A percentile compares a stretch with the other conserved stretches of the same genome.
phyloP scores from a whole-genome alignment of 805 yeast genomes.

The Zygosaccharomyces siamensis region DNA sequence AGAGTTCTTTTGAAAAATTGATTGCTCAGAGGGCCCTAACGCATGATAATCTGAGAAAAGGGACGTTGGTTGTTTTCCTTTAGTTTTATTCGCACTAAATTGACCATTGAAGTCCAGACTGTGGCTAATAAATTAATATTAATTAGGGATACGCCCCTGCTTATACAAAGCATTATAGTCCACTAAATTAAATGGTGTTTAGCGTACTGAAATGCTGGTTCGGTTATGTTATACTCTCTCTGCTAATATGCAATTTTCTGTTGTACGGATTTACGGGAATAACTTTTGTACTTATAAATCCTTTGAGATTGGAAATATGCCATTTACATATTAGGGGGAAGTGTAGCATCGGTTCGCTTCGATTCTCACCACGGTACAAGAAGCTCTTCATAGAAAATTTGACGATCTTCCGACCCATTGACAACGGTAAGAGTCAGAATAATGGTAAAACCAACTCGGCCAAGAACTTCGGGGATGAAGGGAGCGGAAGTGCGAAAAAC shows the following conservation, averaged over 20 bases:
- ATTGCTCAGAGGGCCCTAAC: background rate
- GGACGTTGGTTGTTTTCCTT: background rate
- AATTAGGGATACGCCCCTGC: too few relatives aligned
- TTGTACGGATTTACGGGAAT: constrained; percentile 12
- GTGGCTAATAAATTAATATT: too few relatives aligned
- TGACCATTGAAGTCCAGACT: too few relatives aligned
- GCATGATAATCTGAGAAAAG: background rate
- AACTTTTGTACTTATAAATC: constrained; percentile 20
- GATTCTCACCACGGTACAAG: constrained; percentile 19
- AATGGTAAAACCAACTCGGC: background rate
- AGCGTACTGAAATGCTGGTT: constrained; percentile 5
- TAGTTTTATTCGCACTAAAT: background rate
- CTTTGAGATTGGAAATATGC: constrained; percentile 17
- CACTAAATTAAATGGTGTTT: background rate
- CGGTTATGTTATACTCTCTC: constrained; percentile 3
- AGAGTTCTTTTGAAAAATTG: background rate
- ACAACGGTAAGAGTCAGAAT: background rate
- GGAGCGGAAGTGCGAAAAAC: background rate
- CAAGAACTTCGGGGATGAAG: background rate
- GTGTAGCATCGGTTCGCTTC: constrained; percentile 16
- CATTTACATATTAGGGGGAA: constrained; percentile 14
- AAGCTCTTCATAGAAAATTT: constrained; percentile 7
- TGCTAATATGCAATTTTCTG: constrained; percentile 6
- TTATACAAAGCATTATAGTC: background rate
- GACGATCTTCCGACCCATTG: background rate